Evolutionary conservation across 805 yeast species (phyloP), one percentile per base, ranked within the genome.

Genomic region (Zygosaccharomyces kombuchaensis): DNA sequence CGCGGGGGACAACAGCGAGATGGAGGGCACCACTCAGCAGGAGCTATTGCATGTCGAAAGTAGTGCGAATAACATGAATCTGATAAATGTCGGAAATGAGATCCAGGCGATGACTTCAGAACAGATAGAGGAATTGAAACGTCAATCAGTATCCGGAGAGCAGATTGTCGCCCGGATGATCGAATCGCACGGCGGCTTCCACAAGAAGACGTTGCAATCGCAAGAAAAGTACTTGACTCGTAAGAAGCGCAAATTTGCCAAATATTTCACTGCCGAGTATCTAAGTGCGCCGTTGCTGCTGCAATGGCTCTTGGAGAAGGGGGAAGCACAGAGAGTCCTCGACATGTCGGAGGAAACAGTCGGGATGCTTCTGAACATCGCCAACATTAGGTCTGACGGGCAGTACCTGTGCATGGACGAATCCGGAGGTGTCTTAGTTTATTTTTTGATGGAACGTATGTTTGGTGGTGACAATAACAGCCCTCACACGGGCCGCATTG

Each of bases 181-280:
- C 50, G 82, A 81, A 49, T 80, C 90, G 9, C 98, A 93, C 66
- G 84, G 75, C 30, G 85, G 87, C 8, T 93, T 93, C 61, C 87
- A 87, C 55, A 83, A 87, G 62, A 93, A 93, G 66, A 93, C 98
- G 5, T 71, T 81, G 23, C 87, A 77, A 59, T 87, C 96, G 1
- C 96, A 93, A 65, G 96, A 86, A 55, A 93, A 93, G 68, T 93
- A 93, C 65, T 67, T 91, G 57, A 82, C 84, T 52, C 79, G 99
- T 58, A 93, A 93, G 67, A 95, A 88, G 66, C 89, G 84, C 63
- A 93, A 93, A 70, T 93, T 87, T 62, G 76, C 87, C 46, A 79
- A 95, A 62, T 77, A 87, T 57, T 91, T 93, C 69, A 83, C 89
- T 1, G 81, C 95, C 13, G 87, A 86, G 53, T 80, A 81, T 53